A percentile compares a stretch with the other conserved stretches of the same genome.
phyloP scores from a whole-genome alignment of 768 basidiomycete genomes.

The Zangia roseola region DNA sequence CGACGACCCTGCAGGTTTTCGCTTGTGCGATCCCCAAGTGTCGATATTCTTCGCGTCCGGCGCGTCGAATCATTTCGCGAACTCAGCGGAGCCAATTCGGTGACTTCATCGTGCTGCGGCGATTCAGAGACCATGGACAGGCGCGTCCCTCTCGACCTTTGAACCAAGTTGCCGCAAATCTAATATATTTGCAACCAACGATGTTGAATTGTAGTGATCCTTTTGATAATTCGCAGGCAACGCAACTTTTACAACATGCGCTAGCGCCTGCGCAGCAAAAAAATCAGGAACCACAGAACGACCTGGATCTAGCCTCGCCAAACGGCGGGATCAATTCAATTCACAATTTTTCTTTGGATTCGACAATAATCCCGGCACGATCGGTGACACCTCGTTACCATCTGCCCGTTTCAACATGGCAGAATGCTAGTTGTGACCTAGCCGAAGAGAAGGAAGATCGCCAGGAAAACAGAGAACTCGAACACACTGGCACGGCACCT shows the following conservation, averaged over 20 bases:
- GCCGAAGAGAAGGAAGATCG: slow-evolving; percentile 50
- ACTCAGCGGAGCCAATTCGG: neutral
- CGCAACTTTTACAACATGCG: slow-evolving; percentile 50
- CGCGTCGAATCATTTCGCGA: too few species aligned
- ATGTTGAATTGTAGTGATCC: slow-evolving; percentile 36
- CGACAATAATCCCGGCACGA: slow-evolving; percentile 35
- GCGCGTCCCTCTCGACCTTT: slow-evolving; percentile 31
- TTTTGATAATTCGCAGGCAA: slow-evolving; percentile 49
- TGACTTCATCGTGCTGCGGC: neutral
- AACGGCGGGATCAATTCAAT: slow-evolving; percentile 23
- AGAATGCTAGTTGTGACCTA: slow-evolving; percentile 17
- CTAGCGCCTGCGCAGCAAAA: slow-evolving; percentile 29
- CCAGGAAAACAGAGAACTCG: slow-evolving; percentile 17
- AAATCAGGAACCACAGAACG: slow-evolving; percentile 13
- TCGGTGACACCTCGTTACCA: slow-evolving; percentile 48
- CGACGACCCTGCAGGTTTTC: too few species aligned
- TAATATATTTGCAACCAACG: slow-evolving; percentile 7
- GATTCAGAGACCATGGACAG: slow-evolving; percentile 36
- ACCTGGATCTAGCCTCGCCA: slow-evolving; percentile 14
- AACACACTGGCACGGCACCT: slow-evolving; percentile 1
- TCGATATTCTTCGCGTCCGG: too few species aligned
- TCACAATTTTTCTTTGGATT: slow-evolving; percentile 42
- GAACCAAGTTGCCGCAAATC: slow-evolving; percentile 3
- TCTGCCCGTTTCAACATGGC: slow-evolving; percentile 29
- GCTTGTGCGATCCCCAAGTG: too few species aligned